A percentile compares a stretch with the other conserved stretches of the same genome.
Conservation (phyloP, 306 rosid genomes). For the Cucurbita moschata region DNA sequence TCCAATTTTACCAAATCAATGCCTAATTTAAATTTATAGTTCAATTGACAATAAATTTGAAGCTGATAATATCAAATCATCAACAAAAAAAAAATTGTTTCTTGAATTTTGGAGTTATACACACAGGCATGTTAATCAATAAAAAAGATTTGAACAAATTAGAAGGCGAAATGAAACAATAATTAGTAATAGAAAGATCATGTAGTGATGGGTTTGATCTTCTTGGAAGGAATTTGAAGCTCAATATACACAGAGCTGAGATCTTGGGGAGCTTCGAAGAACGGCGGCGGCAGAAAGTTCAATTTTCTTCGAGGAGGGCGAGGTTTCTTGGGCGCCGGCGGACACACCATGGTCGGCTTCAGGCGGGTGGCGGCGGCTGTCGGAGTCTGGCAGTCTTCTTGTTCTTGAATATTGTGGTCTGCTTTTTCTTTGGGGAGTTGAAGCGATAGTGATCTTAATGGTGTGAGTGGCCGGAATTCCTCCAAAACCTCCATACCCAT, state of each 20-base stretch:
- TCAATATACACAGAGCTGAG: constrained; percentile 24
- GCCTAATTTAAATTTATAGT: too few relatives aligned
- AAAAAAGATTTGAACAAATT: not conserved
- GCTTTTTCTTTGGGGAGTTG: not conserved
- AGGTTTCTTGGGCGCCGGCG: constrained; percentile 55
- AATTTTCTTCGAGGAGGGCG: constrained; percentile 10
- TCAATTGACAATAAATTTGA: too few relatives aligned
- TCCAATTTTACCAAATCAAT: too few relatives aligned
- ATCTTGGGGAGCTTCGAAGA: constrained; percentile 36
- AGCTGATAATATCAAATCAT: too few relatives aligned
- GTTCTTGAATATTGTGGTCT: constrained; percentile 9
- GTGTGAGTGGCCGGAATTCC: constrained; percentile 38
- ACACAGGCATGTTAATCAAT: not conserved
- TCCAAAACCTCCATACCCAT: constrained; percentile 42
- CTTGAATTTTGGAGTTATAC: not conserved
- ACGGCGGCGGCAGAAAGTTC: constrained; percentile 8
- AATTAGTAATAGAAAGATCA: not conserved
- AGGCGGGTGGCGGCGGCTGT: constrained; percentile 17
- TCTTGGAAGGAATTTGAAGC: constrained; percentile 14
- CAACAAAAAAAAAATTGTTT: not conserved
- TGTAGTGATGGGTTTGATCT: constrained; percentile 18
- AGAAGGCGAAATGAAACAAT: not conserved
- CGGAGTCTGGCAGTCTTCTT: constrained; percentile 32
- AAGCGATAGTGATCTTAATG: constrained; percentile 11
- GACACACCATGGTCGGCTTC: constrained; percentile 25